Base-by-base conservation (phyloP, 116 monocot genomes). In the Dioscorea cayenensis region DNA sequence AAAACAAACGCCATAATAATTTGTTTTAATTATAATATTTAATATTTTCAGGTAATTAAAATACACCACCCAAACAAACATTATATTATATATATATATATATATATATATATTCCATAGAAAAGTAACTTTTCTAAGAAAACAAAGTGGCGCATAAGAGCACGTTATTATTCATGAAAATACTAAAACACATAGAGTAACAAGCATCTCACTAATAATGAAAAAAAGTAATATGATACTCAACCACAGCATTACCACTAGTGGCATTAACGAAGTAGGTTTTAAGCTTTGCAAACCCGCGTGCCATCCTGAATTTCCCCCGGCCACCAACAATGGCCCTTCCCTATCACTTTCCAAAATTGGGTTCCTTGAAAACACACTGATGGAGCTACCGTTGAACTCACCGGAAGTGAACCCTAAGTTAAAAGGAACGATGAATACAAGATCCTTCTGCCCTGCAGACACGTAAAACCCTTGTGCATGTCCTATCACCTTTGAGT, bases 351-450 rank as follows among this genome's bases (percentile, higher is more conserved):
- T 21, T 25, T 72, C 67, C 21, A 58, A 18, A 5, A 76, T 35
- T 23, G 81, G 71, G 51, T 81, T 81, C 64, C 77, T 67, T 12
- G 72, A 67, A 19, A 64, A 4, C n/a, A 81, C 76, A 52, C 63
- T 69, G 67, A 81, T 66, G 28, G 81, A 76, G 76, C 81, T 77
- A 7, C 81, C 81, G 28, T 68, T 77, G 51, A 35, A 67, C 35
- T 72, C 36, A n/a, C 81, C 81, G 12, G 66, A 28, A 13, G 81
- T 81, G 81, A 81, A 73, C 12, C 22, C 71, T 19, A 61, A 81
- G 76, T 81, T 68, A 2, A 55, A 43, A 23, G 23, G 68, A 36
- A 76, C 14, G 6, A 77, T 5, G 13, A 81, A 62, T 14, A 68
- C 14, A 14, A 51, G 43, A 50, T 16, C 9, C n/a, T 38, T 37